Conservation (phyloP, 306 rosid genomes). For the Glycine soja region DNA sequence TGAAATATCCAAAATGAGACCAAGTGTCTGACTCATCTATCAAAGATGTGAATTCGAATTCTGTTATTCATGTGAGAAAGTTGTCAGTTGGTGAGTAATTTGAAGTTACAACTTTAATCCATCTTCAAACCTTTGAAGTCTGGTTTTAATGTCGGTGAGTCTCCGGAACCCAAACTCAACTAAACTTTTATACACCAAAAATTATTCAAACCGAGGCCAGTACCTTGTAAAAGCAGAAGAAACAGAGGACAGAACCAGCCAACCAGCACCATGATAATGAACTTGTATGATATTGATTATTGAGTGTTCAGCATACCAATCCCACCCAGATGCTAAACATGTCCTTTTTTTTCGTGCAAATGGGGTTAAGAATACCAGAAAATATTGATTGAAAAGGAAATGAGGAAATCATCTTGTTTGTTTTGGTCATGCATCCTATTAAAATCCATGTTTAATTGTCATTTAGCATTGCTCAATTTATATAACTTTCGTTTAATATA, state of each 20-base stretch:
- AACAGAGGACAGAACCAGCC: not conserved
- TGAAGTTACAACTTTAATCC: too few species aligned
- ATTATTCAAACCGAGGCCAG: not conserved
- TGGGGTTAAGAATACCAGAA: slow-evolving; percentile 16
- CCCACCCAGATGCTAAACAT: not conserved
- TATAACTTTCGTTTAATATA: too few species aligned
- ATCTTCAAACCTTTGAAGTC: too few species aligned
- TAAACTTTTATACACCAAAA: too few species aligned
- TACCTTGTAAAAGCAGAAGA: slow-evolving; percentile 38
- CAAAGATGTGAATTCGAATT: too few species aligned
- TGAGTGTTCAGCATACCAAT: too few species aligned
- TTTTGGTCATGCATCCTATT: not conserved
- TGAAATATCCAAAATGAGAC: not conserved
- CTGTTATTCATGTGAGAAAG: too few species aligned
- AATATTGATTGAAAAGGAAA: not conserved
- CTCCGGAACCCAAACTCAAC: too few species aligned
- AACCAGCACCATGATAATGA: slow-evolving; percentile 4
- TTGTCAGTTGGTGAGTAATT: too few species aligned
- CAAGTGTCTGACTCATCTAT: too few species aligned
- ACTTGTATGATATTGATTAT: not conserved
- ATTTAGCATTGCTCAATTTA: not conserved
- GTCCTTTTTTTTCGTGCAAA: slow-evolving; percentile 3
- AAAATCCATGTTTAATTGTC: not conserved
- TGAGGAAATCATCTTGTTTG: slow-evolving; percentile 9
- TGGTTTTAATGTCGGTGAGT: too few species aligned